Conservation (phyloP, 805 yeast genomes). For the Suhomyces xylopsoci region DNA sequence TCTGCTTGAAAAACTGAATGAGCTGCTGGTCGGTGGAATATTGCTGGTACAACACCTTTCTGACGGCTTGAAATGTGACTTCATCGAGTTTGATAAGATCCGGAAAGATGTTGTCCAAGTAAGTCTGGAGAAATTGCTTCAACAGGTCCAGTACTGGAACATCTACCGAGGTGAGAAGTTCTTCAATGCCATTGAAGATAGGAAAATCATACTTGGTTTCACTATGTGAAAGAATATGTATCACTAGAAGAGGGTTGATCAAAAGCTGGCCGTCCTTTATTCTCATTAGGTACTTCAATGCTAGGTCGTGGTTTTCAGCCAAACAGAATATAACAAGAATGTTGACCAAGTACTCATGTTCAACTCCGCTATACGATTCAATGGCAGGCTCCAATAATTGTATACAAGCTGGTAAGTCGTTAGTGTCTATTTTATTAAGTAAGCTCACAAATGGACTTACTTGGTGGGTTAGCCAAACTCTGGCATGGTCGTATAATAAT, state of each 20-base stretch:
- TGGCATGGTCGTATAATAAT: conserved; percentile 3
- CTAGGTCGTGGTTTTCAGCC: neutral
- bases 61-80: neutral
- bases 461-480: conserved; percentile 10
- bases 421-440: neutral
- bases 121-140: conserved; percentile 3
- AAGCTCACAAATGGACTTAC: neutral
- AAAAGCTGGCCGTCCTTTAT: conserved; percentile 11
- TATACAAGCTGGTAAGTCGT: neutral
- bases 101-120: conserved; percentile 8
- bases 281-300: conserved; percentile 7
- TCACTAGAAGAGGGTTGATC: conserved; percentile 13
- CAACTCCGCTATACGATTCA: conserved; percentile 1
- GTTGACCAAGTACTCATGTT: conserved; percentile 9
- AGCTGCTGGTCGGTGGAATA: neutral
- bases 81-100: neutral
- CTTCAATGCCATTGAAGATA: conserved; percentile 7
- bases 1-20: conserved; percentile 4
- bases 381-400: neutral
- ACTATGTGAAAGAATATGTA: conserved; percentile 5
- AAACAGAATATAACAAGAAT: conserved; percentile 4
- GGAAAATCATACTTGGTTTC: conserved; percentile 1
- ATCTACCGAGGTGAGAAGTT: neutral
- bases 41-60: neutral
- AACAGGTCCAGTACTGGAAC: neutral